Conservation (phyloP, 306 rosid genomes). For the Cucurbita maxima region DNA sequence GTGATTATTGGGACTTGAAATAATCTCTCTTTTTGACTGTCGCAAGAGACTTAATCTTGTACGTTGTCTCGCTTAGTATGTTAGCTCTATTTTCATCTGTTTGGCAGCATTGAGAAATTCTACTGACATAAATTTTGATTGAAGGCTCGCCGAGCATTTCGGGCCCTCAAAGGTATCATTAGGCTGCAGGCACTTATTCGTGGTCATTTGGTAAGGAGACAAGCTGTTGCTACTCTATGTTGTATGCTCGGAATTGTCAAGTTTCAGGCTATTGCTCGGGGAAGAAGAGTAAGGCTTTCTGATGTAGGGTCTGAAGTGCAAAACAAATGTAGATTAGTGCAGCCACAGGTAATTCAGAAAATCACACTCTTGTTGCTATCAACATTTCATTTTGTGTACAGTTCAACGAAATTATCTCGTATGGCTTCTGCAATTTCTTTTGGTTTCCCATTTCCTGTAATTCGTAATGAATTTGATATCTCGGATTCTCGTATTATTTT, state of each 20-base stretch:
- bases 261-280: constrained; percentile 75
- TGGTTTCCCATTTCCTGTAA: not conserved
- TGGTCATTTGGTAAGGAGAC: constrained; percentile 96
- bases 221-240: constrained; percentile 78
- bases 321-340: constrained; percentile 24
- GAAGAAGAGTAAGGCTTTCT: constrained; percentile 52
- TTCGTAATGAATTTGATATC: not conserved
- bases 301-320: constrained; percentile 53
- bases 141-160: constrained; percentile 97
- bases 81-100: not conserved
- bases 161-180: constrained; percentile 95
- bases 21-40: not conserved
- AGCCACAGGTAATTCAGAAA: constrained; percentile 31
- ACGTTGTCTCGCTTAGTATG: not conserved
- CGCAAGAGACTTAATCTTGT: not conserved
- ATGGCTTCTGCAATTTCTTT: not conserved
- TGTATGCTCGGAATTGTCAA: constrained; percentile 78
- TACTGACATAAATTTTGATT: constrained; percentile 22
- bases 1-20: not conserved
- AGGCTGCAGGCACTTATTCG: constrained; percentile 99
- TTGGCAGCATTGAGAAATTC: not conserved
- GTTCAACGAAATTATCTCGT: not conserved
- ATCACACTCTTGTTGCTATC: not conserved
- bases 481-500: not conserved
- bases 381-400: not conserved